A percentile compares a stretch with the other conserved stretches of the same genome.
These are phyloP conservation scores for Nemania abortiva DNA, from an alignment of 2,329 filamentous ascomycete genomes.

Conservation along the genomic window DNA sequence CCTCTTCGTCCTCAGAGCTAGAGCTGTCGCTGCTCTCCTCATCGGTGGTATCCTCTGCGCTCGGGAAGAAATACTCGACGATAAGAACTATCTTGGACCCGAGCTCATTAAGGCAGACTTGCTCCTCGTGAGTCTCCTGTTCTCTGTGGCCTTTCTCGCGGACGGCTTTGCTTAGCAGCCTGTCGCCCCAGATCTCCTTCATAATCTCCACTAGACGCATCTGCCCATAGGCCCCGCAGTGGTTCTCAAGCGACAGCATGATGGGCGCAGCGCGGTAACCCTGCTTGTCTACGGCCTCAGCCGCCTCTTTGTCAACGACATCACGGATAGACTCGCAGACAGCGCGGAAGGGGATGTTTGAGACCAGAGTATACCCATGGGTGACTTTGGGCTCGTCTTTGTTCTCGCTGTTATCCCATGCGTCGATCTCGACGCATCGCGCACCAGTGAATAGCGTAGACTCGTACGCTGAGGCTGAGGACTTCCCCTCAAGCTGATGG, in stretches of 20 bases:
- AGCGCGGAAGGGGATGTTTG: conserved; percentile 71
- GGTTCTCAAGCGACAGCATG: conserved; percentile 75
- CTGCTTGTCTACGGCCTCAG: conserved; percentile 55
- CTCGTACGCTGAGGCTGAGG: conserved; percentile 72
- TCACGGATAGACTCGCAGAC: conserved; percentile 76
- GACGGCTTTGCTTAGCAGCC: conserved; percentile 69
- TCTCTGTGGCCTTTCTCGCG: conserved; percentile 67
- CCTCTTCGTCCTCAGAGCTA: conserved; percentile 58
- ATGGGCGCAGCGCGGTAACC: conserved; percentile 66
- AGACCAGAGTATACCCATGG: conserved; percentile 76
- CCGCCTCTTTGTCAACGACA: conserved; percentile 69
- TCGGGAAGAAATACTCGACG: conserved; percentile 72
- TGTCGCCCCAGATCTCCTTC: conserved; percentile 71
- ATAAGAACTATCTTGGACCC: conserved; percentile 74
- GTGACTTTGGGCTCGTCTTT: conserved; percentile 76
- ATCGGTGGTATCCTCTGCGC: conserved; percentile 54
- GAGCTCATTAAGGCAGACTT: conserved; percentile 70
- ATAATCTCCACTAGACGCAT: conserved; percentile 73
- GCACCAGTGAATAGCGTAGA: conserved; percentile 72
- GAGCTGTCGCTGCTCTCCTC: conserved; percentile 54
- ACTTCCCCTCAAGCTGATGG: conserved; percentile 75
- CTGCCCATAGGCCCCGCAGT: conserved; percentile 71
- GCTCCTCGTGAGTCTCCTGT: conserved; percentile 62
- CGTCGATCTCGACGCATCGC: conserved; percentile 79
- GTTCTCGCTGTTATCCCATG: conserved; percentile 74